Base-by-base conservation (phyloP, 257 asterid genomes). In the Plectranthus barbatus region DNA sequence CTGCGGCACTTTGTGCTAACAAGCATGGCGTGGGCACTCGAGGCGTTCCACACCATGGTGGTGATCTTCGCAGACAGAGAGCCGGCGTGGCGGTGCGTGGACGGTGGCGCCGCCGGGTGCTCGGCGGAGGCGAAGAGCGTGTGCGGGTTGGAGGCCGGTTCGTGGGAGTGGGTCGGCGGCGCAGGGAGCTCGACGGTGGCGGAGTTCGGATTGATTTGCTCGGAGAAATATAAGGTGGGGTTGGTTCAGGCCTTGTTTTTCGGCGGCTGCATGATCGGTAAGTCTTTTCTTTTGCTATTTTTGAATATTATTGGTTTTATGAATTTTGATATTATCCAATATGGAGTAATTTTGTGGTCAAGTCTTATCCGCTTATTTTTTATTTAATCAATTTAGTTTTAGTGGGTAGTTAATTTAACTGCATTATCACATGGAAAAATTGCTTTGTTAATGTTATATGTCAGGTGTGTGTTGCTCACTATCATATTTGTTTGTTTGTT, bases 61-160 rank as follows among this genome's bases (percentile, higher is more conserved):
- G 92, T 90, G 71, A 90, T 90, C 12, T 87, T 90, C 67, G 87
- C 97, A 53, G 97, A 90, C 68, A 87, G 84, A 0, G 90, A 84
- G 61, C 97, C 96, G 11, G 75, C 33, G 0, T 83, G 95, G 93
- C 79, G 77, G 70, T 85, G 96, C 64, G 1, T 49, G 39, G 84
- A 20, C 4, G 66, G 41, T 18, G 48, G 37, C 17, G 77, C 57
- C 55, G 60, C 5, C 0, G 79, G 60, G 8, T 85, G 86, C 51
- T 67, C 66, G 14, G 3, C 64, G 7, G 74, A 33, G 12, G 76
- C 44, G 5, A 48, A 19, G 72, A 86, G 85, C 61, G 65, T 87
- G 13, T 87, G 97, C 45, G 70, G 52, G 5, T 71, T 87, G 1
- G 87, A 76, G 41, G 74, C 83, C 7, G 93, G 86, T 6, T 71